A percentile compares a stretch with the other conserved stretches of the same genome.
Evolutionary conservation across 1,284 basidiomycete genomes (phyloP).

Genomic region (Pterulicium gracile): DNA sequence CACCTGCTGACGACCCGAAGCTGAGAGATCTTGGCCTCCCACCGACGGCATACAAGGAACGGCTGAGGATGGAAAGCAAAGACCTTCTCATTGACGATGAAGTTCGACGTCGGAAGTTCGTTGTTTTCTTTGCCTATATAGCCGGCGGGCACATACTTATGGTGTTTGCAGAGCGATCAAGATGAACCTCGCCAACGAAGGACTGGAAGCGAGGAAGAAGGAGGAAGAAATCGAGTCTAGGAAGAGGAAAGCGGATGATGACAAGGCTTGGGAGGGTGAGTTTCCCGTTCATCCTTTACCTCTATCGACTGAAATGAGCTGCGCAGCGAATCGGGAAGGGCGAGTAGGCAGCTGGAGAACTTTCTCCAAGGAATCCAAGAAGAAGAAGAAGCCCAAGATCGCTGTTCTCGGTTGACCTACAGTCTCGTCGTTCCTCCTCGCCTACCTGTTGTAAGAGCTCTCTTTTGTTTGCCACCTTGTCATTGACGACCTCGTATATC

Average conservation of each 20-base stretch:
- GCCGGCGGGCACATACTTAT: slow-evolving; percentile 5
- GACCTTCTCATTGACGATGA: slow-evolving; percentile 77
- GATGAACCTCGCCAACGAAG: slow-evolving; percentile 81
- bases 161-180: slow-evolving; percentile 54
- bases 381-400: slow-evolving; percentile 67
- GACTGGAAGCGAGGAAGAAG: slow-evolving; percentile 73
- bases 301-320: slow-evolving; percentile 2
- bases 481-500: neutral
- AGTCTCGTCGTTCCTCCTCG: neutral
- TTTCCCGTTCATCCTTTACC: slow-evolving; percentile 7
- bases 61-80: slow-evolving; percentile 58
- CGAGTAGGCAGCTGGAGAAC: slow-evolving; percentile 76
- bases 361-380: slow-evolving; percentile 60
- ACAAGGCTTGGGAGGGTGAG: slow-evolving; percentile 73
- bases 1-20: slow-evolving; percentile 41
- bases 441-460: neutral
- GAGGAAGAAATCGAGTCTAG: slow-evolving; percentile 63
- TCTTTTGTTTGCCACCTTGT: neutral
- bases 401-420: slow-evolving; percentile 61
- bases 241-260: slow-evolving; percentile 77
- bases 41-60: slow-evolving; percentile 39
- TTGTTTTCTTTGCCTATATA: slow-evolving; percentile 8
- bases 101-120: slow-evolving; percentile 65
- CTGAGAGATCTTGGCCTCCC: slow-evolving; percentile 39
- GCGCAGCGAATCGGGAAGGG: slow-evolving; percentile 58